These are phyloP conservation scores for Apiospora saccharicola DNA, from an alignment of 2,329 filamentous ascomycete genomes.

Conservation along the genomic window DNA sequence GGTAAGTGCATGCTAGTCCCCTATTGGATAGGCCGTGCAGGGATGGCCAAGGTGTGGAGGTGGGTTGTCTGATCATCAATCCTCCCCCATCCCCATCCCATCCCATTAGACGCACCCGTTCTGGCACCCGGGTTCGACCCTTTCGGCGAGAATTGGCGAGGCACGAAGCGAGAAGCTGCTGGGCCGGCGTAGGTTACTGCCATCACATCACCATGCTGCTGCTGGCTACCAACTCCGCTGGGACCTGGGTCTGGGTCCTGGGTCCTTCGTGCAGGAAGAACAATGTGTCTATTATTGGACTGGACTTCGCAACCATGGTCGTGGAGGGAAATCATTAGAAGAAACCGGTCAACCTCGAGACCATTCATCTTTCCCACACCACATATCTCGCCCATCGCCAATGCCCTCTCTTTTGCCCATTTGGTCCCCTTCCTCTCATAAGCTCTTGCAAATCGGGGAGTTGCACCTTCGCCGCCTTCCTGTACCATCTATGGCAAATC, in stretches of 20 bases:
- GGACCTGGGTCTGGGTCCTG: neutral
- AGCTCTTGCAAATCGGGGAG: neutral
- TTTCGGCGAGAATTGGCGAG: conserved; percentile 24
- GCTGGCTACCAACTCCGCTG: conserved; percentile 13
- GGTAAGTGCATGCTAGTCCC: conserved; percentile 12
- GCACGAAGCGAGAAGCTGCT: conserved; percentile 18
- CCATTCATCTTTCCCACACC: neutral
- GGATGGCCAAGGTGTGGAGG: conserved; percentile 16
- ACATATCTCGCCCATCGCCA: conserved; percentile 15
- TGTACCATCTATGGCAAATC: conserved; percentile 5
- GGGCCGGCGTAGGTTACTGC: conserved; percentile 1
- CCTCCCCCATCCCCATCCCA: conserved; percentile 4
- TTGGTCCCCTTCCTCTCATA: neutral
- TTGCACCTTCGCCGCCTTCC: conserved; percentile 11
- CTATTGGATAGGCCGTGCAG: neutral
- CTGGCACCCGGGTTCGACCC: conserved; percentile 20
- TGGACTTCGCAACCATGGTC: conserved; percentile 11
- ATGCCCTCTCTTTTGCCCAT: neutral
- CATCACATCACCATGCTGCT: conserved; percentile 12
- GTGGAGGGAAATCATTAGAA: conserved; percentile 3
- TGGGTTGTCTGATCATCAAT: conserved; percentile 22
- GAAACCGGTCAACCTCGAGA: neutral
- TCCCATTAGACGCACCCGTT: conserved; percentile 15
- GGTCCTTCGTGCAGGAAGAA: conserved; percentile 1
- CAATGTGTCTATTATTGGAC: conserved; percentile 19